Evolutionary conservation across 2,329 filamentous ascomycete genomes (phyloP), one percentile per base, ranked within the genome.

Genomic region (Penicillium hordei): DNA sequence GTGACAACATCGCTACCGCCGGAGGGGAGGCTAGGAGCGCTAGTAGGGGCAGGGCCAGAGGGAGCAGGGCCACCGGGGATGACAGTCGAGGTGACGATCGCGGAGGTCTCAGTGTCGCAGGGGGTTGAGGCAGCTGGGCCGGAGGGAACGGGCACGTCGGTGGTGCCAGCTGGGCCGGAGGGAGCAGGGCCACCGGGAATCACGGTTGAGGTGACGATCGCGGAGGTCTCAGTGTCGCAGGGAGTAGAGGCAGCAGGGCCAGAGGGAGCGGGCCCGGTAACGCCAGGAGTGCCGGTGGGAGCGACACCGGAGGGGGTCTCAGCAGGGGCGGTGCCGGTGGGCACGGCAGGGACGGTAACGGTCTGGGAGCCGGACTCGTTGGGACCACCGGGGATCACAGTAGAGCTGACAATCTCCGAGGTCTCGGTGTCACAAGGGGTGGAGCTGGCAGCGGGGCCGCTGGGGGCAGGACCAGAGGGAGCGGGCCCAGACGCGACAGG

Each of bases 241-340:
- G 67, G 64, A n/a, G 61, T 63, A 8, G 27, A 27, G 10, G 60
- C 52, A 13, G 70, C 62, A 40, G 65, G 43, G 25, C 55, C 50
- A 21, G 64, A 64, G n/a, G 61, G 51, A 23, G 56, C 57, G 40
- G 38, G 59, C 57, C 36, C 44, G 40, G 56, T 23, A 55, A 49
- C 39, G 31, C 34, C 55, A 43, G 42, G 54, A 23, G 62, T 34
- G 27, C 43, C 57, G 5, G 49, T 44, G 23, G 54, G 45, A 36
- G 36, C 53, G 6, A 55, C 36, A 23, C 52, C 51, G 6, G 59
- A 62, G 50, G 27, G 27, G 2, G 59, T 61, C 13, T 59, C 39
- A 34, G 56, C 52, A 33, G 61, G 55, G 19, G n/a, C 34, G 19
- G 51, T 39, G 27, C 51, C 58, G 33, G 56, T 55, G 19, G 61